These are phyloP conservation scores for Trametes punicea DNA, from an alignment of 768 basidiomycete genomes.

Conservation along the genomic window DNA sequence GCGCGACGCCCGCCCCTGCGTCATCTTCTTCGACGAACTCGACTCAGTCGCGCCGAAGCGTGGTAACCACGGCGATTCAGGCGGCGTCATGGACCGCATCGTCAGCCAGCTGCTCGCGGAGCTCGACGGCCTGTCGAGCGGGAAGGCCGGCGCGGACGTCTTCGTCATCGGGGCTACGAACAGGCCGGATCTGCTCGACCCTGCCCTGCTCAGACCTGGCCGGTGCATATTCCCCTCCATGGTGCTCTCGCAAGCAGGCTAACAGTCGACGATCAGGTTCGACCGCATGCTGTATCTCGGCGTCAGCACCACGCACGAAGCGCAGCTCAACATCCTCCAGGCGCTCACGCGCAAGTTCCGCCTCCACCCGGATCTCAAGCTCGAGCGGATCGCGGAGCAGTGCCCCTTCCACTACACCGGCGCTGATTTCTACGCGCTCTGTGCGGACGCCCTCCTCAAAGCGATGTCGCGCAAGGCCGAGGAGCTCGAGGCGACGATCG, in stretches of 20 bases:
- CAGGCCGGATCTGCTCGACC: conserved; percentile 86
- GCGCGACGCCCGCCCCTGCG: conserved; percentile 87
- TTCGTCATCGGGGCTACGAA: conserved; percentile 98
- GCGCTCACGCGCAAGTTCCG: conserved; percentile 93
- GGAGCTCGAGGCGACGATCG: conserved; percentile 71
- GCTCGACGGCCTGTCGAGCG: conserved; percentile 82
- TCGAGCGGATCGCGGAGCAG: conserved; percentile 57
- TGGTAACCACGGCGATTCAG: conserved; percentile 93
- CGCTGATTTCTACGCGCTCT: conserved; percentile 97
- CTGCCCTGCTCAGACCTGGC: conserved; percentile 86
- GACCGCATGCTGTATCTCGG: conserved; percentile 96
- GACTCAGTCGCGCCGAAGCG: conserved; percentile 94
- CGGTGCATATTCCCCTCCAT: conserved; percentile 44
- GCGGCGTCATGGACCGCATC: conserved; percentile 97
- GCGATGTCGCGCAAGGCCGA: conserved; percentile 90
- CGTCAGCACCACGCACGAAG: conserved; percentile 81
- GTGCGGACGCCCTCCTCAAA: conserved; percentile 93
- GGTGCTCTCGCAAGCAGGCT: background rate
- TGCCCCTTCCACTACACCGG: conserved; percentile 96
- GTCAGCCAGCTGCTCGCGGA: conserved; percentile 94
- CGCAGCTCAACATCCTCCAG: conserved; percentile 81
- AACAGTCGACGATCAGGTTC: conserved; percentile 54
- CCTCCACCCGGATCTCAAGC: conserved; percentile 63
- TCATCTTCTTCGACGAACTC: conserved; percentile 96
- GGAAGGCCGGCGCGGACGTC: conserved; percentile 61